Evolutionary conservation across 2,329 filamentous ascomycete species (phyloP), one percentile per base, ranked within the genome.

Genomic region (Delphinella strobiligena): DNA sequence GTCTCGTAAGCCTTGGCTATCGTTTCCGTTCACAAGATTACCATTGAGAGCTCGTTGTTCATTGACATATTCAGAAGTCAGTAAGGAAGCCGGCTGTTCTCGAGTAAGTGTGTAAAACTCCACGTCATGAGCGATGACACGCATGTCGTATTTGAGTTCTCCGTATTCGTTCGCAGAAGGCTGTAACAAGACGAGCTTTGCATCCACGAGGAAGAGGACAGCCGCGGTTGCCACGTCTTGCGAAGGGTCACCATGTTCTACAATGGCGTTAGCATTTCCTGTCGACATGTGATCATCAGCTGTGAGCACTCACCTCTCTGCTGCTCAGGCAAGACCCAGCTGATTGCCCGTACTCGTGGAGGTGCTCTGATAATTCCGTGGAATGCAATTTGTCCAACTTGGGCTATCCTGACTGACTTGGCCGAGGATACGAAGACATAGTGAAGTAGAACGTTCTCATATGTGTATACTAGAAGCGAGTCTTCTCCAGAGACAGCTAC

Each of bases 301-400:
- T 12, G 15, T 5, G 16, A 4, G 3, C 11, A 63, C 71, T 58
- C 57, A 75, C 80, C 69, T 45, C 95, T 68, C 58, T 98, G 91
- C 45, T 79, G 79, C 51, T 96, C 89, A 2, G 91, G 91, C 37
- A 98, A 61, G 44, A 98, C 82, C 91, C 91, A 98, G 61, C 87
- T 95, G 31, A 98, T 76, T 8, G 88, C 85, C 49, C 91, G 78
- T 4, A 98, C 91, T 54, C 91, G 75, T 16, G 88, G 86, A 9
- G 91, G 91, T 27, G 91, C 93, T 51, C 91, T 72, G 32, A 98
- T 88, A 46, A 98, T 95, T 34, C 91, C 91, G 58, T 98, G 84
- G 51, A 98, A 91, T 10, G 86, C 89, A 53, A 98, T 98, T 58
- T 96, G 91, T 8, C 93, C 91, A n/a, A 96, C 88, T 55, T 93